Percentiles rank a stretch among this genome's conserved stretches.
These are phyloP conservation scores for Polytrichum commune DNA, from an alignment of 225 moss, liverwort and hornwort species.

Conservation along the genomic window DNA sequence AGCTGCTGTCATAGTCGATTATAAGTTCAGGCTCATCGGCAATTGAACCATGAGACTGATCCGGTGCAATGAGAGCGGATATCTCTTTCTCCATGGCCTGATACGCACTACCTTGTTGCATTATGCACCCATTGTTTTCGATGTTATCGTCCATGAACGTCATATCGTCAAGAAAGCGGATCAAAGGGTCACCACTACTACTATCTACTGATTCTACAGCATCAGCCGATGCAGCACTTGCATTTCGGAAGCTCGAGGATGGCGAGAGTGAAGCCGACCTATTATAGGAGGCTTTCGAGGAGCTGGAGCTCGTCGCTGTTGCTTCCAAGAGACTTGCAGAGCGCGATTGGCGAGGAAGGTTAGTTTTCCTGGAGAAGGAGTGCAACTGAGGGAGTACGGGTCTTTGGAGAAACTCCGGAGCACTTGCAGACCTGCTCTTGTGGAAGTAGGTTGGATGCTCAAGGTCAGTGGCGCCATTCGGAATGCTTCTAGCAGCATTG, in stretches of 20 bases:
- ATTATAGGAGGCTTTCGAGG: constrained; percentile 19
- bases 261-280: constrained; percentile 38
- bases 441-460: constrained; percentile 37
- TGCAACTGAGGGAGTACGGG: constrained; percentile 40
- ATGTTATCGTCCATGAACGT: constrained; percentile 29
- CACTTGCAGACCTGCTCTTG: constrained; percentile 34
- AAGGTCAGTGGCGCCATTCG: not conserved
- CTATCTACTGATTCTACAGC: constrained; percentile 24
- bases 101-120: constrained; percentile 39
- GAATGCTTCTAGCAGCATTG: constrained; percentile 15
- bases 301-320: constrained; percentile 14
- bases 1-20: constrained; percentile 23
- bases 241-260: constrained; percentile 16
- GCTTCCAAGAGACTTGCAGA: constrained; percentile 27
- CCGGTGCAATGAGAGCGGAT: constrained; percentile 37
- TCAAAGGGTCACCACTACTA: constrained; percentile 27
- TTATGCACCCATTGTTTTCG: constrained; percentile 25
- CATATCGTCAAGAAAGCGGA: constrained; percentile 31
- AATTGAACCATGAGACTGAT: not conserved
- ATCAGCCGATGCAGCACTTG: constrained; percentile 9
- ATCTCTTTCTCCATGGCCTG: constrained; percentile 45
- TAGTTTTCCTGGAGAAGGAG: constrained; percentile 50
- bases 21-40: constrained; percentile 15
- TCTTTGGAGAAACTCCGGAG: constrained; percentile 38
- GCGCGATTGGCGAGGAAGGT: constrained; percentile 32